Evolutionary conservation across 192 early-diverging fungal species (phyloP).

Genomic region (Diversispora eburnea): DNA sequence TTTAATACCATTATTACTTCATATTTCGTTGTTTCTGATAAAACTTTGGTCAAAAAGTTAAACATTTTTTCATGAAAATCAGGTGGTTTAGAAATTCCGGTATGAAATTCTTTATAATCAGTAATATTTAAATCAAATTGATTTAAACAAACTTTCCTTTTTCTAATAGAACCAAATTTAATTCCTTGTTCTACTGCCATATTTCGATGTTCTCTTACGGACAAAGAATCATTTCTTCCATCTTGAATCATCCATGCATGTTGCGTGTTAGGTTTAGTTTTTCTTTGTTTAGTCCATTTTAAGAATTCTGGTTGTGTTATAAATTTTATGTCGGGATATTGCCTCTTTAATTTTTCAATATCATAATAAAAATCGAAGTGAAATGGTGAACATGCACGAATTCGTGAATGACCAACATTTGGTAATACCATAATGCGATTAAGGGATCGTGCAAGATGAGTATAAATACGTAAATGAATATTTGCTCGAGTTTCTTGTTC

Average conservation of each 20-base stretch:
- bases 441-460: background rate
- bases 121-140: slow-evolving; percentile 9
- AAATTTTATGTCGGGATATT: background rate
- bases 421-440: background rate
- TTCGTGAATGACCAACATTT: background rate
- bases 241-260: background rate
- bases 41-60: background rate
- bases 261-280: background rate
- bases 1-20: slow-evolving; percentile 6
- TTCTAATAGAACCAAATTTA: background rate
- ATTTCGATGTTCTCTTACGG: background rate
- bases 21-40: background rate
- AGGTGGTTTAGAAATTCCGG: background rate
- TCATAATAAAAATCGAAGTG: slow-evolving; percentile 18
- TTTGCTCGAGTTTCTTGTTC: background rate
- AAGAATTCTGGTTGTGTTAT: background rate
- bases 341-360: background rate
- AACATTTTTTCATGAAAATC: background rate
- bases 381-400: background rate
- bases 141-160: background rate
- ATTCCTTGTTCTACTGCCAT: background rate
- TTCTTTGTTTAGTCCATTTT: slow-evolving; percentile 1
- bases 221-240: background rate
- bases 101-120: slow-evolving; percentile 9
- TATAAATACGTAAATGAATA: background rate